Evolutionary conservation across 2,329 filamentous ascomycete species (phyloP), one percentile per base, ranked within the genome.

Genomic region (Verticillium longisporum): DNA sequence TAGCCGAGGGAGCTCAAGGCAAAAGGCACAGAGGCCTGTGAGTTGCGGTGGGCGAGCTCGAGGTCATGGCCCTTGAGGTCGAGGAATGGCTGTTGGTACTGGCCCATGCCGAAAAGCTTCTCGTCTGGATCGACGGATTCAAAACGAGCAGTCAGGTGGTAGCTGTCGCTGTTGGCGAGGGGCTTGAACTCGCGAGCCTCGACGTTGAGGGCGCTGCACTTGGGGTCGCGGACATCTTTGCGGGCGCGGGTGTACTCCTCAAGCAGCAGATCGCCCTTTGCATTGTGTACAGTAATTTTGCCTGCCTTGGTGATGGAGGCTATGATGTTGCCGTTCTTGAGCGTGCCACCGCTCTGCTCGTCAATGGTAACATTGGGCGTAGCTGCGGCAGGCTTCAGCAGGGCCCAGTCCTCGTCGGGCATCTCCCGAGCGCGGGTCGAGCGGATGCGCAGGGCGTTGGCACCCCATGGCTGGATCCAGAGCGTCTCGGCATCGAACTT

Each of bases 51-150:
- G 0, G 85, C 84, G 10, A 88, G 77, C 68, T 88, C 85, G 1
- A 87, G 70, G 62, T 87, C 84, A 0, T 75, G 68, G 0, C 85
- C 85, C 66, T 87, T 87, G 56, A 87, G 75, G 66, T 87, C 78
- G 18, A 87, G 73, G 56, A 76, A 77, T 0, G 82, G 80, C 65
- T 87, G 84, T 68, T 88, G 85, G 64, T 88, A 87, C 70, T 88
- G 85, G 0, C 85, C 85, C 84, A 87, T 87, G 14, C 85, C 85
- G 65, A 78, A 88, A 13, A 88, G 80, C 67, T 80, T 83, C 70
- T 88, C 85, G 33, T 80, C 74, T 0, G 72, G 70, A 60, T 79
- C 67, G 64, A 83, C 68, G 4, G 80, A 81, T 67, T 87, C 84
- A 54, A 87, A 78, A 0, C 85, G 75, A 60, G 80, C 73, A 1